These are phyloP conservation scores for Cymodocea nodosa DNA, from an alignment of 116 monocot genomes.

Conservation along the genomic window DNA sequence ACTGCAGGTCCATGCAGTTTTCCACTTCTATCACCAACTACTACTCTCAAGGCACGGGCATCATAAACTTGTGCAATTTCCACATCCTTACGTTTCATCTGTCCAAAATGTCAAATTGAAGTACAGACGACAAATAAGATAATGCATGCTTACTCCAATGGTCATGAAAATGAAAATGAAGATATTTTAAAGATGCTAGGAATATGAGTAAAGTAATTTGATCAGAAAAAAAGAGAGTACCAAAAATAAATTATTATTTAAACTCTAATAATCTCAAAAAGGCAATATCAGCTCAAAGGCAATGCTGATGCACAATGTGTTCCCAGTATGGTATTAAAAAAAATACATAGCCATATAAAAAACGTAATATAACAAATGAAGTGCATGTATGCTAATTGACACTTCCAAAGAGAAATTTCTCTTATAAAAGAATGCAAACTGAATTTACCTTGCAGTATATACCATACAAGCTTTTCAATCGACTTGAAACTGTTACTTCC, in stretches of 20 bases:
- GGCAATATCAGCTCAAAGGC: not conserved
- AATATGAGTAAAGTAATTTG: too few species aligned
- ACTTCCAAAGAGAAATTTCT: not conserved
- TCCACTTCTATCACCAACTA: slow-evolving; percentile 85
- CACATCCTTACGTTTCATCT: slow-evolving; percentile 89
- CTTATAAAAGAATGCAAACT: not conserved
- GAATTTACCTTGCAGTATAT: slow-evolving; percentile 79
- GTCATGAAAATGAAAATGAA: not conserved
- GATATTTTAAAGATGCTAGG: too few species aligned
- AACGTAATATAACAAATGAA: not conserved
- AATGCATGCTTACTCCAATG: not conserved
- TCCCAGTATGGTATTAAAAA: not conserved
- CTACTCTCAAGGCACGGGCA: slow-evolving; percentile 87
- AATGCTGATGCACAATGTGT: not conserved
- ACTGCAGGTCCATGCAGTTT: slow-evolving; percentile 85
- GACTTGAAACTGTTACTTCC: slow-evolving; percentile 80
- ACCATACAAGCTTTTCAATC: slow-evolving; percentile 90
- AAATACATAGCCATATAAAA: not conserved
- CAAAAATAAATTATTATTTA: too few species aligned
- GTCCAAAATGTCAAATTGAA: slow-evolving; percentile 5
- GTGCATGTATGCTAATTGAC: not conserved
- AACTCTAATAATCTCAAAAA: not conserved
- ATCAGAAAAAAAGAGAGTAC: too few species aligned
- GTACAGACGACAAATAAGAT: slow-evolving; percentile 1
- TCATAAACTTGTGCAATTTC: slow-evolving; percentile 75